Base-by-base conservation (phyloP, 805 yeast genomes). In the Nakazawaea ishiwadae region DNA sequence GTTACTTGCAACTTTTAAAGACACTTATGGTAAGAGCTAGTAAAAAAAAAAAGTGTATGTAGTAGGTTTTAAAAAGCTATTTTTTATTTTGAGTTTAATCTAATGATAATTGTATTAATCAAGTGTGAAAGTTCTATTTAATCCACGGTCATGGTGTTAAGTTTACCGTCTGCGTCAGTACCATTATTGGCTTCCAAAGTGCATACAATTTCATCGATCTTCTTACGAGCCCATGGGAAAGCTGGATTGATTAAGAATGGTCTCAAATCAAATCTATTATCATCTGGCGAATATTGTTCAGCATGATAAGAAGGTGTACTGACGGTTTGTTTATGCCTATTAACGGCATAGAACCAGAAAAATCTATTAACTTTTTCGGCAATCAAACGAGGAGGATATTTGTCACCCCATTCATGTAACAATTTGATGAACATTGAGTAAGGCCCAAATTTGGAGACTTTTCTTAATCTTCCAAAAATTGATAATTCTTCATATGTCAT, bases 281-380 rank as follows among this genome's bases (percentile, higher is more conserved):
- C 99, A 61, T 93, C 99, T 1, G 99, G 97, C 2, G 98, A 90
- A 58, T 93, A 93, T 55, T 87, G 95, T 60, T 93, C 99, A 0
- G 99, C 99, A 54, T 93, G 99, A 56, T 93, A 93, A 28, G 95
- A 77, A 11, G 99, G 99, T 0, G 99, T 93, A 59, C 90, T 73
- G n/a, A 91, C 90, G 1, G 99, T 93, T 80, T 87, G 93, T 64
- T 93, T 93, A 63, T 93, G 99, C 54, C 99, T 79, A 62, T 93
- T 93, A 44, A 93, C 77, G 4, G 97, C 96, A 62, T 93, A 95
- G 58, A 77, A 93, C 69, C 84, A 90, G 73, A 86, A 93, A 63
- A 93, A 93, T 42, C 80, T 71, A 60, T 93, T 91, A 9, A 93
- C 99, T 59, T 95, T 95, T 34, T 78, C 88, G 2, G 98, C 96